These are phyloP conservation scores for Papilionanthe hybrid DNA, from an alignment of 116 monocot species.

Conservation along the genomic window DNA sequence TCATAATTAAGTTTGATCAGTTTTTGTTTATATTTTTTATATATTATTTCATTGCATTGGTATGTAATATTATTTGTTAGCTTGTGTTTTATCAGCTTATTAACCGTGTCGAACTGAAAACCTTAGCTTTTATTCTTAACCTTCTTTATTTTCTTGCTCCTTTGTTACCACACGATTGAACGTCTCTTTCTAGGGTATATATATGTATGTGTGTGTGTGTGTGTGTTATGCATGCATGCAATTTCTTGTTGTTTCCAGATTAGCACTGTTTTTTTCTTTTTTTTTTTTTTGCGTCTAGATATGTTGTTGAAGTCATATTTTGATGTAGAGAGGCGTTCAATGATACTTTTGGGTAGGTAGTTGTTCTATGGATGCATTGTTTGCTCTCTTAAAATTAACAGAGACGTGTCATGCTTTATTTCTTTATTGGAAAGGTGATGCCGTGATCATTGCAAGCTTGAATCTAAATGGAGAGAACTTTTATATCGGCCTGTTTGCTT, in stretches of 20 bases:
- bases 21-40: too few relatives aligned
- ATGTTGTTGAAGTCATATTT: not conserved
- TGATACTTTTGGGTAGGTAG: not conserved
- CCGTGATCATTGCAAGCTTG: not conserved
- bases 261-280: not conserved
- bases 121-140: too few relatives aligned
- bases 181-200: too few relatives aligned
- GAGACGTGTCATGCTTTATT: not conserved
- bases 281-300: not conserved
- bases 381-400: not conserved
- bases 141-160: too few relatives aligned
- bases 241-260: not conserved
- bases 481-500: not conserved
- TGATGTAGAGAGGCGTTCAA: not conserved
- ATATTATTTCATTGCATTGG: too few relatives aligned
- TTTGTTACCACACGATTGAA: too few relatives aligned
- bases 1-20: too few relatives aligned
- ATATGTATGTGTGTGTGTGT: too few relatives aligned
- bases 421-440: not conserved
- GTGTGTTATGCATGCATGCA: not conserved
- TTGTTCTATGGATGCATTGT: not conserved
- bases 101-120: too few relatives aligned
- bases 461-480: not conserved
- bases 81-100: too few relatives aligned
- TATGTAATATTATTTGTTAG: too few relatives aligned